These are phyloP conservation scores for Metarhizium brunneum DNA, from an alignment of 2,329 filamentous ascomycete genomes.

Conservation along the genomic window DNA sequence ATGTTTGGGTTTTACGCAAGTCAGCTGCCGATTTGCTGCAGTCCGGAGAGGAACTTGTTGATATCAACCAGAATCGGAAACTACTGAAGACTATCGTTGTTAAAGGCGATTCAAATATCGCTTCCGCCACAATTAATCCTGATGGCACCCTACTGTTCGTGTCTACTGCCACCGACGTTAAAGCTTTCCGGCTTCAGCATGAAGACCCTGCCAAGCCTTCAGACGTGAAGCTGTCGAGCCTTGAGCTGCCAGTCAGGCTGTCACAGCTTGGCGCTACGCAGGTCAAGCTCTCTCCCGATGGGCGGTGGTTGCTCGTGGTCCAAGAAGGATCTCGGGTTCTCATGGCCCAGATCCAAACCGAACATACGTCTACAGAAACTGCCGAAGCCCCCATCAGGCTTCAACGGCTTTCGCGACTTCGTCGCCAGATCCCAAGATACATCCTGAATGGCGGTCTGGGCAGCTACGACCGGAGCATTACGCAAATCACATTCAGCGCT, in stretches of 20 bases:
- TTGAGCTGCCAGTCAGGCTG: conserved; percentile 52
- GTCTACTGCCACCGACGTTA: conserved; percentile 64
- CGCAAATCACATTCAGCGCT: conserved; percentile 65
- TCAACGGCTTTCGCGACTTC: conserved; percentile 42
- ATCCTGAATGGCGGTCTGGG: conserved; percentile 57
- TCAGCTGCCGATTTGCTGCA: conserved; percentile 37
- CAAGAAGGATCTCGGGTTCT: conserved; percentile 51
- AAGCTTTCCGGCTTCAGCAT: conserved; percentile 62
- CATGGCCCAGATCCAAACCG: conserved; percentile 26
- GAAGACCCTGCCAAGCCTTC: conserved; percentile 39
- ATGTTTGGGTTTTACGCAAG: conserved; percentile 60
- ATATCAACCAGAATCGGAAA: conserved; percentile 46
- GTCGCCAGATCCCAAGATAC: conserved; percentile 44
- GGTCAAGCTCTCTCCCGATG: conserved; percentile 60
- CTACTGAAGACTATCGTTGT: conserved; percentile 60
- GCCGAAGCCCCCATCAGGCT: conserved; percentile 21
- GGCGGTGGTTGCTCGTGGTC: conserved; percentile 58
- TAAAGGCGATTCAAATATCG: conserved; percentile 74
- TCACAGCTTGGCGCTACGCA: conserved; percentile 56
- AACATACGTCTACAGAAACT: conserved; percentile 9
- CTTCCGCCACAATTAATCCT: conserved; percentile 59
- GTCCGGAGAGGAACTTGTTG: conserved; percentile 27
- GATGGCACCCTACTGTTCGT: conserved; percentile 69
- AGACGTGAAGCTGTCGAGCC: conserved; percentile 60
- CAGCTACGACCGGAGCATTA: conserved; percentile 69